These are phyloP conservation scores for Acacia concinna DNA, from an alignment of 331 rosid genomes.

Conservation along the genomic window DNA sequence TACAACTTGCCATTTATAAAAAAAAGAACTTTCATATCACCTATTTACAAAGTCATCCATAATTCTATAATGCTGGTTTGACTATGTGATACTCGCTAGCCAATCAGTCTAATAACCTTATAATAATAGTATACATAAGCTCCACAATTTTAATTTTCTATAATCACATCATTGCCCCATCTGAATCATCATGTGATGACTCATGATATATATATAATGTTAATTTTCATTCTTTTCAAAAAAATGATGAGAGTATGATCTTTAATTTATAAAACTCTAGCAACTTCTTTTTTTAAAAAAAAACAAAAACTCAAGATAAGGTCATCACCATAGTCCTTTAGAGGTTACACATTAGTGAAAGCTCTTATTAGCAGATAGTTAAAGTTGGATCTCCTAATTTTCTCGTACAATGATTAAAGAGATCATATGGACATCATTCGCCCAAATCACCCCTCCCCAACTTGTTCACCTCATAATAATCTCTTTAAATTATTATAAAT, in stretches of 20 bases:
- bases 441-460: neutral
- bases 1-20: too few species aligned
- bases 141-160: neutral
- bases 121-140: neutral
- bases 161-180: neutral
- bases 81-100: neutral
- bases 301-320: neutral
- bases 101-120: neutral
- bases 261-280: neutral
- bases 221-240: neutral
- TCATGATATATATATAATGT: constrained; percentile 11
- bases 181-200: constrained; percentile 12
- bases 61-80: too few species aligned
- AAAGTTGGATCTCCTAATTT: constrained; percentile 11
- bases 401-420: constrained; percentile 17
- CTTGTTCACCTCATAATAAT: neutral
- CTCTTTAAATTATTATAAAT: neutral
- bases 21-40: neutral
- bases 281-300: neutral
- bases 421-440: neutral
- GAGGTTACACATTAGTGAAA: neutral
- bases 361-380: constrained; percentile 14
- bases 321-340: neutral
- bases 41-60: too few species aligned
- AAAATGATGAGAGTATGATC: constrained; percentile 11